These are phyloP conservation scores for Amanita rubescens DNA, from an alignment of 768 basidiomycete genomes.

Conservation along the genomic window DNA sequence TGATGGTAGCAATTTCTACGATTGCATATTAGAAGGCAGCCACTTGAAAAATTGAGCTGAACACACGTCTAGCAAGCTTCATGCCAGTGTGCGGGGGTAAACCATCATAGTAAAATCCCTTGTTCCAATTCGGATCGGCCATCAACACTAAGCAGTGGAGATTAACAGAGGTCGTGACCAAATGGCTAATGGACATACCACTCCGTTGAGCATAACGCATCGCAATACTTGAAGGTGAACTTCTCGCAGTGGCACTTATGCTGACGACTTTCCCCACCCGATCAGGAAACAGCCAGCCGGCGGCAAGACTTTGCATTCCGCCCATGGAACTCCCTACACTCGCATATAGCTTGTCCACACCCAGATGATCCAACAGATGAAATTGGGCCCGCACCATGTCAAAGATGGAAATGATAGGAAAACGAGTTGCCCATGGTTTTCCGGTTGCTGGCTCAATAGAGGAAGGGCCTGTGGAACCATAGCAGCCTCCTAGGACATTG, in stretches of 20 bases:
- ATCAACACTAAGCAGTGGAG: constrained; percentile 65
- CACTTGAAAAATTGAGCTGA: background rate
- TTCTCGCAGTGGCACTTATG: constrained; percentile 92
- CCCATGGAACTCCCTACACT: constrained; percentile 97
- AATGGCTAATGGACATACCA: constrained; percentile 43
- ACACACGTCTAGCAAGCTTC: constrained; percentile 91
- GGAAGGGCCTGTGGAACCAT: constrained; percentile 94
- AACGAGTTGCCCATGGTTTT: constrained; percentile 77
- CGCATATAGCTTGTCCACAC: constrained; percentile 81
- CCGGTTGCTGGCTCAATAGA: constrained; percentile 65
- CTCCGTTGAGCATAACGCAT: constrained; percentile 96
- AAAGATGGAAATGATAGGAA: constrained; percentile 89
- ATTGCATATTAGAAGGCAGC: background rate
- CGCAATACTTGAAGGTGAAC: constrained; percentile 86
- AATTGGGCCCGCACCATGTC: constrained; percentile 98
- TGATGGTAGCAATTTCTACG: constrained; percentile 96
- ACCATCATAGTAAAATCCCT: constrained; percentile 94
- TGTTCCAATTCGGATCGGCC: constrained; percentile 99
- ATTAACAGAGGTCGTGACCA: background rate
- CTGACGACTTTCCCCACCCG: constrained; percentile 87
- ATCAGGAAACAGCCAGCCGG: constrained; percentile 88
- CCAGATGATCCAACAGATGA: constrained; percentile 73
- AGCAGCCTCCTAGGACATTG: constrained; percentile 96
- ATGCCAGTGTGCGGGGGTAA: constrained; percentile 97
- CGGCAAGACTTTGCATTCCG: constrained; percentile 94